Base-by-base conservation (phyloP, 2,329 filamentous ascomycete genomes). In the Sporothrix humicola region DNA sequence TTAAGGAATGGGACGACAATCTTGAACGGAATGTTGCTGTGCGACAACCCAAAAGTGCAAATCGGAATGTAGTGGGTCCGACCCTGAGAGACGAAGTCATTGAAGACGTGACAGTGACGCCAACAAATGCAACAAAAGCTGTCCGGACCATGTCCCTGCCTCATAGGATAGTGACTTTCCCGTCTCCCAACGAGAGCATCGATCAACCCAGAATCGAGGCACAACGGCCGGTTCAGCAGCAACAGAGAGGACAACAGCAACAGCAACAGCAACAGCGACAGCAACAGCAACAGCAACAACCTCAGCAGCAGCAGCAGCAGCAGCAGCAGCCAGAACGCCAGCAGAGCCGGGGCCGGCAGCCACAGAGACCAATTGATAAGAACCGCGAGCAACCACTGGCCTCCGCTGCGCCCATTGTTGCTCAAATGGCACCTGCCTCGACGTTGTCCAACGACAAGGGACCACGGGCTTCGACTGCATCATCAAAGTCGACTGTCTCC, bases 1-100 rank as follows among this genome's bases (percentile, higher is more conserved):
- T 86, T 75, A 82, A 84, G 79, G 86, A 88, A 81, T 88, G 87
- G 85, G 86, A 89, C 76, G 81, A 84, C 75, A 86, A 86, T 79
- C 80, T 87, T 54, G 82, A 84, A 77, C 85, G 86, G 81, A 85
- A 87, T 83, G 87, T 88, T 58, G 85, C 82, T 20, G 84, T 88
- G 42, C 85, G 84, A 76, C 89, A 86, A 77, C 84, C 80, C 77
- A 82, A 78, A 72, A 79, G 79, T 56, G 76, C 79, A 58, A 76
- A 78, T 42, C 79, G 78, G 68, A 75, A 71, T 61, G 59, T 71
- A 74, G 71, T 74, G 73, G 54, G 73, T 13, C 46, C 68, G 9
- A 44, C 10, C 26, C 44, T 74, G 48, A 78, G 79, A 56, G 75
- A 79, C 69, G 84, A 85, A 76, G 82, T 86, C 20, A 68, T 86